Evolutionary conservation across 2,329 filamentous ascomycete genomes (phyloP).

Genomic region (Cryphonectria radicalis): DNA sequence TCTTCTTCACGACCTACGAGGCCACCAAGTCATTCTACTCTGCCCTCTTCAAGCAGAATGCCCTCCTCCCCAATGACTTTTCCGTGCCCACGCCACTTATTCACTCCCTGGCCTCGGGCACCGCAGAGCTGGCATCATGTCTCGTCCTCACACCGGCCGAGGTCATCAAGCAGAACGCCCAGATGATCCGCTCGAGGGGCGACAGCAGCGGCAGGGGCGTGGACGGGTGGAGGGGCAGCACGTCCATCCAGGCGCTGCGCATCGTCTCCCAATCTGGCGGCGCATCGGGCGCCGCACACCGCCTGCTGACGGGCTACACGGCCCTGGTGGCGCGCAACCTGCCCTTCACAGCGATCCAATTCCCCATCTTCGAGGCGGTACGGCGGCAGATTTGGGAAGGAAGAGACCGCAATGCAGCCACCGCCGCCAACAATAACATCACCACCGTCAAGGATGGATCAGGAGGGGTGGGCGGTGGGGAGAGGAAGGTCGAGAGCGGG

Average conservation of each 20-base stretch:
- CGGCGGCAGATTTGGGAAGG: constrained; percentile 56
- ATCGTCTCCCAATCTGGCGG: constrained; percentile 52
- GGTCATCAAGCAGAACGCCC: constrained; percentile 91
- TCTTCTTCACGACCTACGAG: constrained; percentile 93
- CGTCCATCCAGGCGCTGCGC: constrained; percentile 54
- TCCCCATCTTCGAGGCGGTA: constrained; percentile 80
- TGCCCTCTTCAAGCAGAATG: constrained; percentile 46
- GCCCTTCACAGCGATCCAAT: constrained; percentile 86
- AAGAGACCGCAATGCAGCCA: constrained; percentile 33
- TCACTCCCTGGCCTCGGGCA: constrained; percentile 73
- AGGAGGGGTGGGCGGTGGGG: constrained; percentile 42
- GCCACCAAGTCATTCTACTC: constrained; percentile 68
- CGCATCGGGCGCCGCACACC: constrained; percentile 53
- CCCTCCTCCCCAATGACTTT: constrained; percentile 14
- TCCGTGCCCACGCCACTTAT: constrained; percentile 68
- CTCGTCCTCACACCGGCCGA: constrained; percentile 86
- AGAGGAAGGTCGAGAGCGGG: constrained; percentile 24
- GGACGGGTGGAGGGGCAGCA: constrained; percentile 38
- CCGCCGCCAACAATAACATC: not conserved
- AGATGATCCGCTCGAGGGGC: constrained; percentile 66
- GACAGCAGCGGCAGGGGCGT: not conserved
- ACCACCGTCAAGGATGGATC: constrained; percentile 18
- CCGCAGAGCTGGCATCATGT: constrained; percentile 83
- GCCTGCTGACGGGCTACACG: constrained; percentile 73
- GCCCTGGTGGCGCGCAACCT: constrained; percentile 82